These are phyloP conservation scores for Allium cepa DNA, from an alignment of 106 monocot species.

Conservation along the genomic window DNA sequence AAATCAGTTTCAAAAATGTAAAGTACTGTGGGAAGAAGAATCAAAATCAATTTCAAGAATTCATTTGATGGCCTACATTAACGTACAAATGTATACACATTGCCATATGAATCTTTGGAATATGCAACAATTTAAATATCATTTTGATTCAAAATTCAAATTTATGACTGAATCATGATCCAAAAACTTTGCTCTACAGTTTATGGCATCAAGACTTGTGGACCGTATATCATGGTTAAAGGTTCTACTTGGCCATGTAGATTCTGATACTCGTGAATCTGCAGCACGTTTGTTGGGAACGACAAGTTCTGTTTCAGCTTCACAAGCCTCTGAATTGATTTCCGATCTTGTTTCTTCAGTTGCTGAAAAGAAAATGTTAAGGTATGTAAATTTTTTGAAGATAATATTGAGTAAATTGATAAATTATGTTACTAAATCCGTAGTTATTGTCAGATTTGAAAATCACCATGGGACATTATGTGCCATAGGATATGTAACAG, in stretches of 20 bases:
- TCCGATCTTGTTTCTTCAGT: constrained; percentile 40
- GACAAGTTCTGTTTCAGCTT: constrained; percentile 43
- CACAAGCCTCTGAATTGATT: constrained; percentile 40
- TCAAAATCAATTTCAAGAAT: too few relatives aligned
- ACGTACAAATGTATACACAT: too few relatives aligned
- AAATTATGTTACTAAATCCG: too few relatives aligned
- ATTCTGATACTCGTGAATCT: constrained; percentile 83
- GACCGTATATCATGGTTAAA: constrained; percentile 61
- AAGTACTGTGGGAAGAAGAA: too few relatives aligned
- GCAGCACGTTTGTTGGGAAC: constrained; percentile 72
- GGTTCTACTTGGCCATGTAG: constrained; percentile 63
- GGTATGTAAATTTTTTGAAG: constrained; percentile 27
- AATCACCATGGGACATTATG: constrained; percentile 75
- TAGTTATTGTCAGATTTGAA: constrained; percentile 59
- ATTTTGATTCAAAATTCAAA: too few relatives aligned
- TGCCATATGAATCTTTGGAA: too few relatives aligned
- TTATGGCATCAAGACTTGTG: constrained; percentile 65
- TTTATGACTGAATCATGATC: too few relatives aligned
- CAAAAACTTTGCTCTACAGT: constrained; percentile 18
- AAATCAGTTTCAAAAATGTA: too few relatives aligned
- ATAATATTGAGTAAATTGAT: too few relatives aligned
- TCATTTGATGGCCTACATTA: too few relatives aligned
- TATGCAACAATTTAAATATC: too few relatives aligned
- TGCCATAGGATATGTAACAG: constrained; percentile 76
- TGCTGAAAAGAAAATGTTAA: constrained; percentile 27